phyloP scores from a whole-genome alignment of 176 grass and related monocot genomes.

The Panicum miliaceum region DNA sequence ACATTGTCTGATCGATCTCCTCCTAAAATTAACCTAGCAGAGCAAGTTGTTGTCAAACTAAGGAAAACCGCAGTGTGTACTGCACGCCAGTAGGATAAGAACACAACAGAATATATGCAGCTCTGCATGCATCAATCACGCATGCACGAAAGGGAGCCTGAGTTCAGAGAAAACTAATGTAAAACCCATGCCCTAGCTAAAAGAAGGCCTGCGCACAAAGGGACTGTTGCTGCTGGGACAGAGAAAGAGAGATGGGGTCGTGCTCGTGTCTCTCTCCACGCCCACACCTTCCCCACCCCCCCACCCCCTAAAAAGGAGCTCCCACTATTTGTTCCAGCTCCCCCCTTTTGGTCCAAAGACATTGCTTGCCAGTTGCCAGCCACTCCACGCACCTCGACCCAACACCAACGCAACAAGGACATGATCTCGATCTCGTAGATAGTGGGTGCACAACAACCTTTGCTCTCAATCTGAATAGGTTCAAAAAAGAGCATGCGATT shows the following conservation, averaged over 20 bases:
- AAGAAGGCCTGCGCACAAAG: slow-evolving; percentile 51
- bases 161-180: slow-evolving; percentile 39
- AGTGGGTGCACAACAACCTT: neutral
- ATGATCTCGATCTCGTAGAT: slow-evolving; percentile 15
- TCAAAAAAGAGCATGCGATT: neutral
- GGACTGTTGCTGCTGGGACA: slow-evolving; percentile 18
- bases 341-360: slow-evolving; percentile 56
- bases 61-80: neutral
- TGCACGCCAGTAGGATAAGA: neutral
- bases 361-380: slow-evolving; percentile 19
- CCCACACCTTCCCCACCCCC: slow-evolving; percentile 37
- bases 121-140: slow-evolving; percentile 30
- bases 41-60: neutral
- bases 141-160: slow-evolving; percentile 6
- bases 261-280: slow-evolving; percentile 38
- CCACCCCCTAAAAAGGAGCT: slow-evolving; percentile 82
- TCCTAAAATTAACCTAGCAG: neutral
- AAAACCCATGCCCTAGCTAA: slow-evolving; percentile 48
- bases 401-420: slow-evolving; percentile 6
- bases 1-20: neutral
- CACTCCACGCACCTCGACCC: slow-evolving; percentile 32
- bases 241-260: slow-evolving; percentile 39
- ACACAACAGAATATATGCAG: neutral
- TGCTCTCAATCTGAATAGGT: neutral
- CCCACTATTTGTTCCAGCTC: slow-evolving; percentile 63